Base-by-base conservation (phyloP, 352 stramenopile genomes). In the Globisporangium nagaii region DNA sequence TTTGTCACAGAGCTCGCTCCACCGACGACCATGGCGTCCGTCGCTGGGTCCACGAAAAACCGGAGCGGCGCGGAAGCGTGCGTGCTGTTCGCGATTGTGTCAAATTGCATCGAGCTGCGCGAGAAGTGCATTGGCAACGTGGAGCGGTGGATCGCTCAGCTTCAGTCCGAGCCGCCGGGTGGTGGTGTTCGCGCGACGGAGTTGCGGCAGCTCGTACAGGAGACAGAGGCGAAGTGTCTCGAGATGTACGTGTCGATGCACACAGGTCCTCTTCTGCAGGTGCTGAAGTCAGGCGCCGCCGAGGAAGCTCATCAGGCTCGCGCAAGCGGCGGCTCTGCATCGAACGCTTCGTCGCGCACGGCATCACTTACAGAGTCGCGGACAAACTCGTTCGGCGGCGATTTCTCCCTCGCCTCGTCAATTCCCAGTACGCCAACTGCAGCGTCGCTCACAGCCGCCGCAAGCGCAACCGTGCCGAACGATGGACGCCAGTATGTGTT, bases 401-500 rank as follows among this genome's bases (percentile, higher is more conserved):
- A 66, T 1, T 63, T 79, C 24, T 51, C 59, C 2, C 5, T 68
- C 22, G 37, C 27, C 10, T 36, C 43, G 5, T 56, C 66, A 8
- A 54, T 39, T 2, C 60, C 62, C 2, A 60, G 55, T 1, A 63
- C 40, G 0, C 51, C 61, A 43, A 51, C 60, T 9, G 53, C 60
- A 61, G 59, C 60, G 28, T 50, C 59, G 15, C 55, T 68, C 5
- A 66, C 31, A 45, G 20, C 30, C 0, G 25, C 55, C 25, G 58
- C 56, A 34, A 63, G 24, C 19, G 36, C 32, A 4, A 39, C 40
- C 30, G 69, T 71, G 28, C 75, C 73, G 3, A 76, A 73, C 5
- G 75, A 90, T 30, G 75, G 70, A 11, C 77, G 79, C 0, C 81
- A 90, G 53, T 91, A 93, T 53, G 73, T 93, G 1, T 91, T 93